Base-by-base conservation (phyloP, 2,329 filamentous ascomycete species). In the Fusarium tanahbumbuense region DNA sequence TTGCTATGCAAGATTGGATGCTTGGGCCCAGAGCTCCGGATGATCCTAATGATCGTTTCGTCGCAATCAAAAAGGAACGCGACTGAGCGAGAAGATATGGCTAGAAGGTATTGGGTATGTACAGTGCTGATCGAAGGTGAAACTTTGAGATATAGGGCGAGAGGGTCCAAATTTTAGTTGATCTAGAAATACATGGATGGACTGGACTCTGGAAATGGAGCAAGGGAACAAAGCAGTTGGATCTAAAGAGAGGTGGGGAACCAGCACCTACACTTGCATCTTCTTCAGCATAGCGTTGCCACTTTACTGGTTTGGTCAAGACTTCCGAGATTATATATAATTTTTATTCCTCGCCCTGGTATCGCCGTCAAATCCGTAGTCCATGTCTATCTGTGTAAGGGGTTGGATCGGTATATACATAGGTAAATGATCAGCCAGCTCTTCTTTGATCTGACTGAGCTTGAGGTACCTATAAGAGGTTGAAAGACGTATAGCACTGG, bases 1-100 rank as follows among this genome's bases (percentile, higher is more conserved):
- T 98, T 32, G 93, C 93, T 15, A 97, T 98, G 93, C 93, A 97
- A 80, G 95, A 98, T 79, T 98, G 95, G 95, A 97, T 97, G 94
- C 84, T 98, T n/a, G 94, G 94, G 4, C 92, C 93, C 2, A 84
- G 93, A 66, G 91, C 91, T 32, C 92, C 91, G 32, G 58, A 60
- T 5, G 70, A 76, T n/a, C 74, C 75, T 27, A 70, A 68, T 18
- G 73, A 78, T 42, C 73, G 76, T 48, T 67, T 73, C 34, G 70
- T 76, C 25, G 67, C 72, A 34, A 66, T 81, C 41, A 80, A 81
- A 64, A 74, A 73, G 47, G 78, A 81, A 58, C 68, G 67, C 45
- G 54, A 69, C 32, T 74, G 48, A 65, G 48, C 6, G 9, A 20
- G 27, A 11, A 11, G 18, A 42, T n/a, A 41, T 27, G 4, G 8